Base-by-base conservation (phyloP, 257 asterid genomes). In the Lycium barbarum region DNA sequence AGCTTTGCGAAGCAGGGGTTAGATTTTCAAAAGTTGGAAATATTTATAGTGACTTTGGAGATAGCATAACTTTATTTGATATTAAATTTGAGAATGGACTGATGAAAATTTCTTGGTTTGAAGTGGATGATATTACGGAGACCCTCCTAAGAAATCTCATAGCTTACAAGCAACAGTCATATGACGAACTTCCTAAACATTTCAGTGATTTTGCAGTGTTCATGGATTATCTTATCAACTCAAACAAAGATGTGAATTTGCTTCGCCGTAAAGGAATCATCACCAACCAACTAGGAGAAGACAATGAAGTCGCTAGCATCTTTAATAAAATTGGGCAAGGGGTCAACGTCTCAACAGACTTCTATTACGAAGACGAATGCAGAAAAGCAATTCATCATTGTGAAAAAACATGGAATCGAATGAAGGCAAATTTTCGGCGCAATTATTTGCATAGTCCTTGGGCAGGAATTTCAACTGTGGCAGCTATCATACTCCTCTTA, bases 401-500 rank as follows among this genome's bases (percentile, higher is more conserved):
- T 83, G 51, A 26, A 10, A 78, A 17, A n/a, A 73, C 76, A 2
- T 12, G 80, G 58, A 84, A 88, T 26, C 13, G 18, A n/a, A 79
- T 87, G 88, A 54, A 47, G 83, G 90, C 87, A 0, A 76, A 1
- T 45, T 47, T 91, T 18, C 82, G 81, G 66, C 79, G 86, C 3
- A 83, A 85, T 2, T 83, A 88, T 62, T 71, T 87, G 38, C 22
- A 71, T 63, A 84, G 87, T 33, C 88, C 91, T 3, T 91, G 92
- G 93, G 86, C 83, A 4, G 40, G 85, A 17, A 54, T 88, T 57
- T 86, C 91, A 0, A 20, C 81, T 59, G 0, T 85, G 53, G 87
- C 40, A 1, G 91, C 85, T 4, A 7, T 79, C 8, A 15, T 79
- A 0, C 40, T 89, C 13, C 85, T 89, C 53, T 7, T 87, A 9